Percentiles rank a stretch among this genome's conserved stretches.
These are phyloP conservation scores for Rubroshorea leprosula DNA, from an alignment of 345 rosid species.

Conservation along the genomic window DNA sequence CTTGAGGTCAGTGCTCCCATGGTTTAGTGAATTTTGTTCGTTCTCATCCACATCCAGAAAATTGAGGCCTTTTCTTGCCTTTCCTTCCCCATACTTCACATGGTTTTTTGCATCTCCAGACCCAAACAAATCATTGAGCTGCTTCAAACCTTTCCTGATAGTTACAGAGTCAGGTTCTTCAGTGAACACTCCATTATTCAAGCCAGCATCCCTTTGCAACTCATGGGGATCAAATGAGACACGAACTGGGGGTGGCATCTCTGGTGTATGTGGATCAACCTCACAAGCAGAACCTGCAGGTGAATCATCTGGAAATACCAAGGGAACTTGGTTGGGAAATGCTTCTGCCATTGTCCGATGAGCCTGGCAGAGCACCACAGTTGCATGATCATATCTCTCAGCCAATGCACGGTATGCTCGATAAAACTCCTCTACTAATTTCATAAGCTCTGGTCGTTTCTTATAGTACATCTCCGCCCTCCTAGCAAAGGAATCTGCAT, in stretches of 20 bases:
- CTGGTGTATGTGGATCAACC: slow-evolving; percentile 73
- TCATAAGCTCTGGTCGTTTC: slow-evolving; percentile 96
- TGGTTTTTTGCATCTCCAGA: slow-evolving; percentile 28
- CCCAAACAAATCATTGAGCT: slow-evolving; percentile 38
- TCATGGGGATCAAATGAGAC: slow-evolving; percentile 53
- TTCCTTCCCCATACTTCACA: slow-evolving; percentile 39
- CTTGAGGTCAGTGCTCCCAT: slow-evolving; percentile 29
- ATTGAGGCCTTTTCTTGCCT: slow-evolving; percentile 69
- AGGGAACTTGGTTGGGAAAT: slow-evolving; percentile 84
- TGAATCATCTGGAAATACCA: slow-evolving; percentile 57
- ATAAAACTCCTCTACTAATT: slow-evolving; percentile 96
- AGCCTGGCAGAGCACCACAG: slow-evolving; percentile 86
- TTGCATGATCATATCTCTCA: slow-evolving; percentile 96
- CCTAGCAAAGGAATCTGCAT: slow-evolving; percentile 98
- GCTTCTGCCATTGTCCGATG: slow-evolving; percentile 91
- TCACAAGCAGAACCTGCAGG: slow-evolving; percentile 40
- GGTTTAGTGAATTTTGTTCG: slow-evolving; percentile 22
- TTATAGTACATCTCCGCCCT: slow-evolving; percentile 99
- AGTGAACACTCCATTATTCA: slow-evolving; percentile 57
- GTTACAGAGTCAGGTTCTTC: slow-evolving; percentile 48
- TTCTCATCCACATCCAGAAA: slow-evolving; percentile 55
- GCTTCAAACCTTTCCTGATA: slow-evolving; percentile 55
- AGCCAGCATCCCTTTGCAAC: slow-evolving; percentile 49
- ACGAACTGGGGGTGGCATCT: slow-evolving; percentile 39
- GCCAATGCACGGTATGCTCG: slow-evolving; percentile 97